Evolutionary conservation across 2,329 filamentous ascomycete species (phyloP).

Genomic region (Neonectria coccinea): DNA sequence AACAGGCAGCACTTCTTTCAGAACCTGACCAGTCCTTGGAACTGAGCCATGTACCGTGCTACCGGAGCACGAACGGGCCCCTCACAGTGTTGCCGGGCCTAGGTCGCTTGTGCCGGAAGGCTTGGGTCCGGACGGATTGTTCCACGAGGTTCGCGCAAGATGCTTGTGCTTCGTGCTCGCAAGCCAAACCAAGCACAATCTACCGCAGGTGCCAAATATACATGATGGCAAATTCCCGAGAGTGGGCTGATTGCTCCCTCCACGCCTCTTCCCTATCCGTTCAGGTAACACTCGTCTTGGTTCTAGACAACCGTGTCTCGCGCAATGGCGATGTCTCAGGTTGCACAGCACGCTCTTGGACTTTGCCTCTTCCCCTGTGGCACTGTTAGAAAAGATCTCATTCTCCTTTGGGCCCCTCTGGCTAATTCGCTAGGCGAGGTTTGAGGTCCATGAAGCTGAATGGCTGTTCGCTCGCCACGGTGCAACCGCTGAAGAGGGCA

Average conservation of each 20-base stretch:
- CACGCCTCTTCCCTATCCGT: conserved; percentile 10
- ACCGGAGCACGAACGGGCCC: conserved; percentile 38
- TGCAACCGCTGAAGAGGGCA: conserved; percentile 40
- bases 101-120: conserved; percentile 29
- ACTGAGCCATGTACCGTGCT: conserved; percentile 38
- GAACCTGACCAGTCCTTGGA: conserved; percentile 27
- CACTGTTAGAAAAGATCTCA: conserved; percentile 51
- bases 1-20: conserved; percentile 19
- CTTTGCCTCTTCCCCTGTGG: conserved; percentile 46
- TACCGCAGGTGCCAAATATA: conserved; percentile 5
- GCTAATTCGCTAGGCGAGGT: conserved; percentile 25
- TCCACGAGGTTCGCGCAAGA: neutral
- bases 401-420: conserved; percentile 22
- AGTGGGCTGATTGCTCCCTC: neutral
- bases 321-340: conserved; percentile 28
- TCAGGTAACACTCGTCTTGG: conserved; percentile 30
- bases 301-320: conserved; percentile 37
- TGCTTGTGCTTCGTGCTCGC: conserved; percentile 2
- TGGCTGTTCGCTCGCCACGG: conserved; percentile 36
- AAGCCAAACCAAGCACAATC: conserved; percentile 1
- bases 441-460: conserved; percentile 40
- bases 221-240: conserved; percentile 7
- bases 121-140: conserved; percentile 7
- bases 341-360: conserved; percentile 55
- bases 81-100: conserved; percentile 34